A percentile compares a stretch with the other conserved stretches of the same genome.
Evolutionary conservation across 441 rosid species (phyloP).

Genomic region (Populus hybrid): DNA sequence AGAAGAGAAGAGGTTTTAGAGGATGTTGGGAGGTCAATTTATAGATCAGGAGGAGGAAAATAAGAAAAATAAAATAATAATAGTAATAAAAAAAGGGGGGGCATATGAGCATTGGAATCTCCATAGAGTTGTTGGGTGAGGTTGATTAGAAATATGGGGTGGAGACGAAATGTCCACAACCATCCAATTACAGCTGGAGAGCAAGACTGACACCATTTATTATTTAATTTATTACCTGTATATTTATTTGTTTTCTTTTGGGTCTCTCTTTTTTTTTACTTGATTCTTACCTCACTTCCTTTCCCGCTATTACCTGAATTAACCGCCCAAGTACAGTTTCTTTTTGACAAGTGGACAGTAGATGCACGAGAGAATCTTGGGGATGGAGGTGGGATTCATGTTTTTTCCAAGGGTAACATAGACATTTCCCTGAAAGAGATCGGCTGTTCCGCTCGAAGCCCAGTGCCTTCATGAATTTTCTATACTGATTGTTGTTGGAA

Average conservation of each 20-base stretch:
- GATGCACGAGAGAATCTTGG: constrained; percentile 11
- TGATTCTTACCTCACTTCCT: constrained; percentile 24
- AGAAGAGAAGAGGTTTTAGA: constrained; percentile 31
- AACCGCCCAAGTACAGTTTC: constrained; percentile 19
- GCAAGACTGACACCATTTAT: constrained; percentile 13
- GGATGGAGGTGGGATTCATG: constrained; percentile 4
- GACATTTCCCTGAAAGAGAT: background rate
- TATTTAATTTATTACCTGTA: background rate
- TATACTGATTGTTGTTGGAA: no score
- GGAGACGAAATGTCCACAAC: constrained; percentile 33
- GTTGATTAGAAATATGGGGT: constrained; percentile 35
- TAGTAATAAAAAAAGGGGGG: background rate
- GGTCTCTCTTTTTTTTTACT: no score
- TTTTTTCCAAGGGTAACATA: background rate
- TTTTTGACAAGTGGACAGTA: background rate
- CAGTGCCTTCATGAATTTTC: no score
- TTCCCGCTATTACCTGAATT: constrained; percentile 24
- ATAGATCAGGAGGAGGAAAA: constrained; percentile 26
- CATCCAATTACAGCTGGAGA: constrained; percentile 41
- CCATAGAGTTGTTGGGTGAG: constrained; percentile 23
- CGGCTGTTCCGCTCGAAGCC: no score
- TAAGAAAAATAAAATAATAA: background rate
- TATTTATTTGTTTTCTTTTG: background rate
- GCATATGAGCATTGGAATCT: constrained; percentile 37
- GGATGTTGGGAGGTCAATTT: constrained; percentile 29